Evolutionary conservation across 306 rosid species (phyloP).

Genomic region (Trifolium dubium): DNA sequence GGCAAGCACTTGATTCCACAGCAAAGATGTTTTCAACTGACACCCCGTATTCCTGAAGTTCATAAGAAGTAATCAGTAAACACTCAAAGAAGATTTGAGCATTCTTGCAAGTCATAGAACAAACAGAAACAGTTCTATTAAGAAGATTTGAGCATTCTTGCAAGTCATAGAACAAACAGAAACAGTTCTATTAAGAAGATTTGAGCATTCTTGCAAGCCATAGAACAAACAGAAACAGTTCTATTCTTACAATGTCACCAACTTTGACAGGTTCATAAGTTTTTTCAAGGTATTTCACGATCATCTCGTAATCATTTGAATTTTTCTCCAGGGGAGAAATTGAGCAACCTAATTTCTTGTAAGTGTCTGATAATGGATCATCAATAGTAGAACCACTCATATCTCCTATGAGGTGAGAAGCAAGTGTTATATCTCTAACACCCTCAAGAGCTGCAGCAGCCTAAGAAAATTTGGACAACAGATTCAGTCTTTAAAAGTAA

Average conservation of each 20-base stretch:
- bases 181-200: no score
- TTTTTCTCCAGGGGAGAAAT: conserved; percentile 63
- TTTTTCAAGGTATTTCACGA: conserved; percentile 70
- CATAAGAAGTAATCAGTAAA: conserved; percentile 19
- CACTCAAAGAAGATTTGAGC: background rate
- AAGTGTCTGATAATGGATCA: conserved; percentile 71
- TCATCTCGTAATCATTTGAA: conserved; percentile 73
- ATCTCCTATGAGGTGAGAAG: conserved; percentile 79
- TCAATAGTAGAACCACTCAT: conserved; percentile 78
- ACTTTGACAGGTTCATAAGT: conserved; percentile 81
- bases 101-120: background rate
- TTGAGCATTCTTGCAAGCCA: background rate
- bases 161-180: background rate
- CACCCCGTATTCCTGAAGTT: conserved; percentile 69
- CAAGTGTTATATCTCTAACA: conserved; percentile 69
- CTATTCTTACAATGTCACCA: conserved; percentile 63
- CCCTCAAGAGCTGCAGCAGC: conserved; percentile 80
- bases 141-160: background rate
- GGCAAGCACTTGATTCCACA: conserved; percentile 58
- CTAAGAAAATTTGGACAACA: conserved; percentile 40
- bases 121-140: no score
- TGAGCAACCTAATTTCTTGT: conserved; percentile 66
- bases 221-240: background rate
- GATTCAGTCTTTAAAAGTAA: background rate
- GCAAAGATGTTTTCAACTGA: conserved; percentile 67